phyloP scores from a whole-genome alignment of 2,329 filamentous ascomycete species.

The Didymella keratinophila region DNA sequence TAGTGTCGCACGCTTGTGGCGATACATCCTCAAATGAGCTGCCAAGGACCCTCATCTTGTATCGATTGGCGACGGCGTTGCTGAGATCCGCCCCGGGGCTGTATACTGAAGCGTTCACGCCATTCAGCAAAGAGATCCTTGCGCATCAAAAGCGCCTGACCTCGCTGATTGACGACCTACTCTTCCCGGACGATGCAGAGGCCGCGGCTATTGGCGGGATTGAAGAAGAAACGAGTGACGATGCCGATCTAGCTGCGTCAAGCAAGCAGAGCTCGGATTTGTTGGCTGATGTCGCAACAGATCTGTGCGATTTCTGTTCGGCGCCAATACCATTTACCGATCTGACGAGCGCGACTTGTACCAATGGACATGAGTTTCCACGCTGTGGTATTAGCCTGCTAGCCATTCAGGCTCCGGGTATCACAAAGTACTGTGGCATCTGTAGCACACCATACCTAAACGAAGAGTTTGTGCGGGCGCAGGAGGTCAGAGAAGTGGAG shows the following conservation, averaged over 20 bases:
- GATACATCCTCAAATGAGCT: conserved; percentile 28
- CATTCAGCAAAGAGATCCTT: conserved; percentile 35
- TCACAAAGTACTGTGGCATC: conserved; percentile 62
- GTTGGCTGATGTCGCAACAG: conserved; percentile 32
- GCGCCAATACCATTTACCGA: conserved; percentile 58
- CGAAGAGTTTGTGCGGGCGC: conserved; percentile 49
- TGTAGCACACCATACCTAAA: conserved; percentile 60
- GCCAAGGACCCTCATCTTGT: conserved; percentile 40
- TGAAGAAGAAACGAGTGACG: background rate
- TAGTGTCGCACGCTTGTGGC: conserved; percentile 41
- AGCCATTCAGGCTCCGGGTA: conserved; percentile 62
- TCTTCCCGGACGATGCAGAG: conserved; percentile 3
- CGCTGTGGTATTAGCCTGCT: conserved; percentile 64
- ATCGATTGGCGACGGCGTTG: conserved; percentile 36
- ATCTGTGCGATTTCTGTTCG: conserved; percentile 63
- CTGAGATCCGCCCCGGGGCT: conserved; percentile 24
- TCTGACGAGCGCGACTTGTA: conserved; percentile 57
- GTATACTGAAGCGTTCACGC: conserved; percentile 17
- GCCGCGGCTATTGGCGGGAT: background rate
- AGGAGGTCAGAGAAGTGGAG: conserved; percentile 24
- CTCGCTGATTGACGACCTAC: conserved; percentile 30
- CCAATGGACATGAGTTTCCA: conserved; percentile 61
- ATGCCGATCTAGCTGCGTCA: background rate
- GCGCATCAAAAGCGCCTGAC: conserved; percentile 32
- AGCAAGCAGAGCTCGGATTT: background rate